These are phyloP conservation scores for Dendrothele bispora DNA, from an alignment of 768 basidiomycete species.

Conservation along the genomic window DNA sequence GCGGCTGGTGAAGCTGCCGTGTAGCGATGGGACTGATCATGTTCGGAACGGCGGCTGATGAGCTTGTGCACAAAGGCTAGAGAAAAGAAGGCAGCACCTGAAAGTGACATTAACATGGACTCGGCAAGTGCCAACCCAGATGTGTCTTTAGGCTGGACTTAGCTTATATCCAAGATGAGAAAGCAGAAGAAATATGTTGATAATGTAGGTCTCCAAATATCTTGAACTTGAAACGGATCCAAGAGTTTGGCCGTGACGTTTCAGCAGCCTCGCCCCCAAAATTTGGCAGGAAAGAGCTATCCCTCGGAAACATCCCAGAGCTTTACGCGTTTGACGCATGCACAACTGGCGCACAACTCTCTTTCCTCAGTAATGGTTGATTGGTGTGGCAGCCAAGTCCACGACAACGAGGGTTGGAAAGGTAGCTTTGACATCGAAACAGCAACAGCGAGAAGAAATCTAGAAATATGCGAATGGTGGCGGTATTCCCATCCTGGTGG, in stretches of 20 bases:
- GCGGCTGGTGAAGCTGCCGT: conserved; percentile 95
- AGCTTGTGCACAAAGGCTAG: conserved; percentile 83
- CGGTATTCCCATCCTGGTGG: conserved; percentile 83
- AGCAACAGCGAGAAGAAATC: no score
- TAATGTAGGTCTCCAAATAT: conserved; percentile 56
- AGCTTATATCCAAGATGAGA: conserved; percentile 47
- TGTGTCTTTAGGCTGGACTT: conserved; percentile 4
- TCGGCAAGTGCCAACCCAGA: conserved; percentile 49
- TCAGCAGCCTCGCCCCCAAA: conserved; percentile 36
- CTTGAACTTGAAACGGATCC: conserved; percentile 47
- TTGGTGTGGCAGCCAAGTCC: conserved; percentile 64
- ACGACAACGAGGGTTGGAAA: conserved; percentile 34
- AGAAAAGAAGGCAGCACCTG: conserved; percentile 85
- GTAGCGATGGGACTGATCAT: conserved; percentile 98
- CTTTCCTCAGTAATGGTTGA: conserved; percentile 75
- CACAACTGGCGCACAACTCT: conserved; percentile 82
- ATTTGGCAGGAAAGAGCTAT: conserved; percentile 72
- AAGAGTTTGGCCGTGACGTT: conserved; percentile 44
- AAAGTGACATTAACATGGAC: conserved; percentile 82
- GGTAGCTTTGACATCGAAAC: conserved; percentile 26
- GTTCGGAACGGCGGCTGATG: conserved; percentile 87
- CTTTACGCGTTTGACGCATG: conserved; percentile 89
- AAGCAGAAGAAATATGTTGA: conserved; percentile 66
- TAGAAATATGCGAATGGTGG: conserved; percentile 78
- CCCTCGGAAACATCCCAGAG: conserved; percentile 77